These are phyloP conservation scores for Podaxis rugospora DNA, from an alignment of 768 basidiomycete genomes.

Conservation along the genomic window DNA sequence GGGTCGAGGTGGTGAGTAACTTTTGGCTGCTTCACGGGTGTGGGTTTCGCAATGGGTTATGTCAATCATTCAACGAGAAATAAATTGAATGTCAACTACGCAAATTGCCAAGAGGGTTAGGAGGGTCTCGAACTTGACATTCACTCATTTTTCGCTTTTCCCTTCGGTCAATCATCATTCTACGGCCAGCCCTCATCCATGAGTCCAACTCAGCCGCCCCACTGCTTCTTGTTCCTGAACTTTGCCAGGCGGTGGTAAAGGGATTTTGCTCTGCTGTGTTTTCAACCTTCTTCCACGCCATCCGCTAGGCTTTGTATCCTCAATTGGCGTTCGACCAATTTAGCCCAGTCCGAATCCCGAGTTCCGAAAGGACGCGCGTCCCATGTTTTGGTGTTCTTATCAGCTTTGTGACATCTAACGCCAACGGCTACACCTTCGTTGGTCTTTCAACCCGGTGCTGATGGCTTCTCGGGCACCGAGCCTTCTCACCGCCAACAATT, in stretches of 20 bases:
- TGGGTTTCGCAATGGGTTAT: no score
- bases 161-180: constrained; percentile 1
- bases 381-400: not conserved
- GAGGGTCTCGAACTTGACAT: not conserved
- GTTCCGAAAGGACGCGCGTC: not conserved
- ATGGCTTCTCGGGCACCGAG: not conserved
- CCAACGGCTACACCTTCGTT: not conserved
- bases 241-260: not conserved
- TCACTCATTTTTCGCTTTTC: not conserved
- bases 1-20: not conserved
- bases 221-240: not conserved
- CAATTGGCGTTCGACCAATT: not conserved
- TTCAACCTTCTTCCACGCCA: not conserved
- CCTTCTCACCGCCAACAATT: not conserved
- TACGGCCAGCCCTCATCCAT: not conserved
- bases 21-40: not conserved
- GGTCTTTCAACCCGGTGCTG: not conserved
- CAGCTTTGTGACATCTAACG: not conserved
- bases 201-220: not conserved
- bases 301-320: not conserved
- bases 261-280: not conserved
- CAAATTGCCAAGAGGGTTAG: not conserved
- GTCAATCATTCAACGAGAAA: not conserved
- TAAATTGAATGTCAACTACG: not conserved
- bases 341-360: not conserved